These are phyloP conservation scores for Hymenoscyphus fructigenus DNA, from an alignment of 2,329 filamentous ascomycete species.

Conservation along the genomic window DNA sequence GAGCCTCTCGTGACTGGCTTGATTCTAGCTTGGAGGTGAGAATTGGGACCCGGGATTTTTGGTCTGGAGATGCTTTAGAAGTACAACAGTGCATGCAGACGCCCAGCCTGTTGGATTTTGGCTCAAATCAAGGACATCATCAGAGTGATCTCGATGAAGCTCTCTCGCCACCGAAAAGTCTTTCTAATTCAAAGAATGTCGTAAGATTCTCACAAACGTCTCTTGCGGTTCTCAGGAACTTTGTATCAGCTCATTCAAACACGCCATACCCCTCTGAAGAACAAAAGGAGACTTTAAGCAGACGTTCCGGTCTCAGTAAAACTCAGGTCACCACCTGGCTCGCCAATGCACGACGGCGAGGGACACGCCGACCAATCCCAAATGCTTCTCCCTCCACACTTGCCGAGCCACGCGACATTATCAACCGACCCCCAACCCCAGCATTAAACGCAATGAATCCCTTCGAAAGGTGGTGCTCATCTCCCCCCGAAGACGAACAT, in stretches of 20 bases:
- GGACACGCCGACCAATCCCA: not conserved
- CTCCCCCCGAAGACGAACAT: too few relatives aligned
- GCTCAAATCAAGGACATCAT: too few relatives aligned
- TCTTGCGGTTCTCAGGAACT: not conserved
- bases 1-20: too few relatives aligned
- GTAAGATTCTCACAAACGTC: conserved; percentile 3
- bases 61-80: too few relatives aligned
- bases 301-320: not conserved
- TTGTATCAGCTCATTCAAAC: not conserved
- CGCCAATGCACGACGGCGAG: conserved; percentile 5
- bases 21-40: too few relatives aligned
- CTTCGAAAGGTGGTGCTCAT: not conserved
- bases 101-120: too few relatives aligned
- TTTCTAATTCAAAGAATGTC: conserved; percentile 36
- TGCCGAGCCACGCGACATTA: not conserved
- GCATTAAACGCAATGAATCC: conserved; percentile 2
- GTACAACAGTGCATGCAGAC: too few relatives aligned
- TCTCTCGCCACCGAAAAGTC: too few relatives aligned
- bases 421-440: conserved; percentile 1
- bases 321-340: conserved; percentile 6
- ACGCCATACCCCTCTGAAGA: too few relatives aligned
- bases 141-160: too few relatives aligned
- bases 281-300: not conserved
- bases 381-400: not conserved
- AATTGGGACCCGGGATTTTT: too few relatives aligned